A percentile compares a stretch with the other conserved stretches of the same genome.
Conservation (phyloP, 805 yeast genomes). For the Kuraishia cidri region DNA sequence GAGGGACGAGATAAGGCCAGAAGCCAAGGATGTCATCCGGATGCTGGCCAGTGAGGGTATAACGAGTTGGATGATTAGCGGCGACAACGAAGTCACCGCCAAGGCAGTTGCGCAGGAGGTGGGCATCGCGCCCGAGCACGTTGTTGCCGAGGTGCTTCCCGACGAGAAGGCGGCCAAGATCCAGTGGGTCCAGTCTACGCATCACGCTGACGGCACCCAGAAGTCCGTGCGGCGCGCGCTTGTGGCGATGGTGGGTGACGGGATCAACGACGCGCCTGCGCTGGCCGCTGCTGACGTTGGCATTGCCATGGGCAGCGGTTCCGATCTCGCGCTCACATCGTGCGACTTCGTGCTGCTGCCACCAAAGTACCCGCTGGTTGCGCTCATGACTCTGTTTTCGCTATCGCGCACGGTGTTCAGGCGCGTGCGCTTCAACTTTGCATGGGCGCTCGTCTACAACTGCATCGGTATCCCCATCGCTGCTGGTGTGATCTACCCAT, state of each 20-base stretch:
- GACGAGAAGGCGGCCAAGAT: conserved; percentile 60
- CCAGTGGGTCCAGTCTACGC: conserved; percentile 41
- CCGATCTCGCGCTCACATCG: conserved; percentile 67
- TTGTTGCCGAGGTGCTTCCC: conserved; percentile 67
- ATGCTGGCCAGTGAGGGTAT: conserved; percentile 30
- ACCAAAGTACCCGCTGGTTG: conserved; percentile 36
- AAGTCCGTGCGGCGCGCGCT: conserved; percentile 15
- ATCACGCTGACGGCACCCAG: conserved; percentile 10
- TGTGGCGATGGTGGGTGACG: conserved; percentile 80
- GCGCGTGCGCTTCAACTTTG: conserved; percentile 48
- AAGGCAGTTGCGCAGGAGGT: conserved; percentile 54
- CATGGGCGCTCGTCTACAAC: conserved; percentile 52
- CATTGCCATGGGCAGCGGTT: conserved; percentile 66
- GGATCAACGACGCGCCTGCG: conserved; percentile 80
- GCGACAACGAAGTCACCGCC: conserved; percentile 65
- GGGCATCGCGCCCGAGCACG: conserved; percentile 41
- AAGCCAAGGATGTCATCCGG: conserved; percentile 41
- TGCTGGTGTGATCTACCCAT: conserved; percentile 58
- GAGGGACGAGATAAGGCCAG: conserved; percentile 52
- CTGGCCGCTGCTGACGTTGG: conserved; percentile 71
- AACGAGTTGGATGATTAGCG: conserved; percentile 69
- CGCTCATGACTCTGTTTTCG: conserved; percentile 46
- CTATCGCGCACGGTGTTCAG: conserved; percentile 39
- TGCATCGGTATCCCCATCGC: conserved; percentile 53
- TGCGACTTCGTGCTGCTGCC: conserved; percentile 65